phyloP scores from a whole-genome alignment of 495 filamentous ascomycete species.

The Penicillium silybi region DNA sequence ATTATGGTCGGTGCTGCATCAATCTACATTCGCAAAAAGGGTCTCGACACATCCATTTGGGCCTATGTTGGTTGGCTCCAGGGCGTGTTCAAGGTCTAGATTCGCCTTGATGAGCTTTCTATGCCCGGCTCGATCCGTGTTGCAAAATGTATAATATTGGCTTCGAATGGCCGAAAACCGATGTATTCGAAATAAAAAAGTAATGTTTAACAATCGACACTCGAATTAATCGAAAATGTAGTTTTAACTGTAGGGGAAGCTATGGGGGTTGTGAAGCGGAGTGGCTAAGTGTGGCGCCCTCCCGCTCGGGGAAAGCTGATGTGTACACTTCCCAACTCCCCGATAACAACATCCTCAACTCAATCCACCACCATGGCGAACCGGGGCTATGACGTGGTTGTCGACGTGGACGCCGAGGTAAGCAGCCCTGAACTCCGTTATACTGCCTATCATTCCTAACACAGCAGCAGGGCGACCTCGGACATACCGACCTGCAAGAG shows the following conservation, averaged over 20 bases:
- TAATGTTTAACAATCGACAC: neutral
- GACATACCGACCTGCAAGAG: slow-evolving; percentile 95
- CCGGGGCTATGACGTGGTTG: slow-evolving; percentile 92
- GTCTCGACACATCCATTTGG: slow-evolving; percentile 41
- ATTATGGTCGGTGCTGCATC: slow-evolving; percentile 58
- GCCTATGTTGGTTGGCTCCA: slow-evolving; percentile 31
- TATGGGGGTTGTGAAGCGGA: neutral
- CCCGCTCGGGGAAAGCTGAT: slow-evolving; percentile 24
- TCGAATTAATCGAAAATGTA: neutral
- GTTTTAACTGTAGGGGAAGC: neutral
- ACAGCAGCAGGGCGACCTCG: slow-evolving; percentile 76
- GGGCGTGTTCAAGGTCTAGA: slow-evolving; percentile 17
- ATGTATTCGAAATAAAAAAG: neutral
- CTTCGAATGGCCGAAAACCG: neutral
- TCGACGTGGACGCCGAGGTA: slow-evolving; percentile 93
- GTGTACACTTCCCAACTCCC: slow-evolving; percentile 25
- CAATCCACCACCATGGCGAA: slow-evolving; percentile 61
- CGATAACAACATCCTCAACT: slow-evolving; percentile 14
- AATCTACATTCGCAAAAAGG: slow-evolving; percentile 46
- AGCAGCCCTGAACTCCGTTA: neutral
- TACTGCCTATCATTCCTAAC: slow-evolving; percentile 11
- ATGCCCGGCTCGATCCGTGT: neutral
- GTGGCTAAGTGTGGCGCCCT: slow-evolving; percentile 28
- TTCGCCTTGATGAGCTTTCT: neutral
- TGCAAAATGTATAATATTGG: neutral